Conservation (phyloP, 441 rosid species). For the Jatropha podagrica region DNA sequence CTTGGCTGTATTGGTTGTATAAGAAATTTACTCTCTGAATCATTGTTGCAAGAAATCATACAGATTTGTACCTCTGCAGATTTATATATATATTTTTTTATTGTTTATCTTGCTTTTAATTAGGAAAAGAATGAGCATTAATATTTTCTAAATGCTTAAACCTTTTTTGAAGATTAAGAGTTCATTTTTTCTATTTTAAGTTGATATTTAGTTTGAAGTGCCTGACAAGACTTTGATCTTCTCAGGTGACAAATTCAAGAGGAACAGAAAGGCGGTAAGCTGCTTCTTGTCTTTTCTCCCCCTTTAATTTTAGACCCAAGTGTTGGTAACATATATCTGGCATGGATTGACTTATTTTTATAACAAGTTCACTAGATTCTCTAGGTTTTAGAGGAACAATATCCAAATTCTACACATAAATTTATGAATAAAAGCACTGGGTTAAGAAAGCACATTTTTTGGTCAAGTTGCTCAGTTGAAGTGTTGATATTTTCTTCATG, state of each 20-base stretch:
- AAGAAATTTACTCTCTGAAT: not conserved
- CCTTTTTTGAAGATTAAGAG: not conserved
- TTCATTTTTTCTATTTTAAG: conserved; percentile 10
- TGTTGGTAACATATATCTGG: not conserved
- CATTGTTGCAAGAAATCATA: not conserved
- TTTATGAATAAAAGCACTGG: not conserved
- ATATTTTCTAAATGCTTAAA: not conserved
- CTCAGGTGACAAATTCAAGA: conserved; percentile 52
- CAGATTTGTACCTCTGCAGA: not conserved
- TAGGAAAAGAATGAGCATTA: not conserved
- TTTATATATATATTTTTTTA: not conserved
- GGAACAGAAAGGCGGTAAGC: conserved; percentile 45
- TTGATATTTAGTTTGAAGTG: conserved; percentile 17
- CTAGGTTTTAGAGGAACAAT: not conserved
- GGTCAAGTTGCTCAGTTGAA: too few species aligned
- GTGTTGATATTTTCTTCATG: not conserved
- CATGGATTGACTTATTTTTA: not conserved
- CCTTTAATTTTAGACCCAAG: not conserved
- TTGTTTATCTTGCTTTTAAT: not conserved
- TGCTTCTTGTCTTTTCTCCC: conserved; percentile 18
- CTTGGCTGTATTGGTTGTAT: not conserved
- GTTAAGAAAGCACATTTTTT: not conserved
- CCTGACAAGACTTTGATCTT: conserved; percentile 27
- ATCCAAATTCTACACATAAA: too few species aligned
- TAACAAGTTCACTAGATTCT: not conserved